Percentiles rank a stretch among this genome's conserved stretches.
These are phyloP conservation scores for Colletotrichum kahawae DNA, from an alignment of 2,329 filamentous ascomycete species.

Conservation along the genomic window DNA sequence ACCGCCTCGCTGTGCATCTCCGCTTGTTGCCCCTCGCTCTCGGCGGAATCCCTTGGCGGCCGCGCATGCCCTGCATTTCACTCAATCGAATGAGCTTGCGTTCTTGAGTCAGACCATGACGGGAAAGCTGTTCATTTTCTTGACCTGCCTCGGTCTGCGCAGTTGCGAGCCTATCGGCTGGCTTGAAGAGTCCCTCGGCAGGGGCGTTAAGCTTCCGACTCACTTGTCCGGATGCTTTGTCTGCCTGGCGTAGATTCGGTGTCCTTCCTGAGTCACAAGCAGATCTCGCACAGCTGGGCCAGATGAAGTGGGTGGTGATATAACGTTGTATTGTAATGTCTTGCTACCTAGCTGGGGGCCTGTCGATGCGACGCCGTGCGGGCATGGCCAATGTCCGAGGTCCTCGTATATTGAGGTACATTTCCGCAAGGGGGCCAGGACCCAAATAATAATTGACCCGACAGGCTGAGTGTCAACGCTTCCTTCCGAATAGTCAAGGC, in stretches of 20 bases:
- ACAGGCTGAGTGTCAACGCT: background rate
- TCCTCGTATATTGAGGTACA: background rate
- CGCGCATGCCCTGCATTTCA: background rate
- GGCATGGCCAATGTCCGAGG: background rate
- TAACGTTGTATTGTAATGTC: background rate
- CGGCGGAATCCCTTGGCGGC: background rate
- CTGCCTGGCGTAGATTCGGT: background rate
- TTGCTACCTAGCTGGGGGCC: background rate
- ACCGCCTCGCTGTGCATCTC: background rate
- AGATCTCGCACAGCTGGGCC: background rate
- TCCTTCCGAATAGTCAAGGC: background rate
- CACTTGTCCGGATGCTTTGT: background rate
- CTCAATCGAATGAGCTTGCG: background rate
- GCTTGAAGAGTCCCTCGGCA: background rate
- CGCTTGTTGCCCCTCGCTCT: background rate
- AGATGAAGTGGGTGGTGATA: background rate
- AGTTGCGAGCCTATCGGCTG: background rate
- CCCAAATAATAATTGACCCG: background rate
- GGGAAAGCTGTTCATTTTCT: background rate
- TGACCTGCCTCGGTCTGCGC: background rate
- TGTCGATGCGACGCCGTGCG: background rate
- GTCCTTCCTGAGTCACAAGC: accelerated
- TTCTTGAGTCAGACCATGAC: background rate
- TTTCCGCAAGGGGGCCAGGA: background rate
- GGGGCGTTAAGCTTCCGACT: background rate